Evolutionary conservation across 495 filamentous ascomycete genomes (phyloP), one percentile per base, ranked within the genome.

Genomic region (Xylona heveae): DNA sequence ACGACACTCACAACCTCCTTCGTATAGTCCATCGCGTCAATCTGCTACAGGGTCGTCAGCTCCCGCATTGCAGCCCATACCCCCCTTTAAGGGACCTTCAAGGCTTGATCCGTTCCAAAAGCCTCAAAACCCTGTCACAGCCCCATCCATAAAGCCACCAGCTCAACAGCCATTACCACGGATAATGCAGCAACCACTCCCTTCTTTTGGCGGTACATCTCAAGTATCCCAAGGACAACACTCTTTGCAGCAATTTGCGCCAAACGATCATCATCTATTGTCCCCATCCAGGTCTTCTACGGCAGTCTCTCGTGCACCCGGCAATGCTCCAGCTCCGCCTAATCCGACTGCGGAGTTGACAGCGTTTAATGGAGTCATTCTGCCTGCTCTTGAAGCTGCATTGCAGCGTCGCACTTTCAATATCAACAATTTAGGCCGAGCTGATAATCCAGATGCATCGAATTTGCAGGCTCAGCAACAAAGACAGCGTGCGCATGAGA

Each of bases 351-450:
- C 23, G 23, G 55, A 65, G 31, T 40, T 62, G 16, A 71, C 66
- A 2, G 76, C 80, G 6, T 62, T 91, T 0, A 71, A 68, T 45
- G 68, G 78, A 36, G 82, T 97, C 27, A 74, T 97, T 32, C 63
- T 94, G 30, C 88, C 88, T 2, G 90, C 88, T 4, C 66, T 97
- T 4, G 74, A 83, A 48, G 75, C 82, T 35, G 84, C 88, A 4
- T 68, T 95, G 22, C 69, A 74, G 39, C 73, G 88, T 21, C 74
- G 88, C 26, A 67, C 73, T 40, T 66, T 69, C 38, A 58, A 63
- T 18, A 52, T 80, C 18, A 66, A 74, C 45, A 59, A 66, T 42
- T 40, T 57, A 10, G 57, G 59, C 38, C 54, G 60, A 14, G 49
- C 48, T 37, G 25, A 33, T 32, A 30, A 36, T 23, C 26, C 34